Evolutionary conservation across 2,329 filamentous ascomycete genomes (phyloP).

Genomic region (Fusarium decemcellulare): DNA sequence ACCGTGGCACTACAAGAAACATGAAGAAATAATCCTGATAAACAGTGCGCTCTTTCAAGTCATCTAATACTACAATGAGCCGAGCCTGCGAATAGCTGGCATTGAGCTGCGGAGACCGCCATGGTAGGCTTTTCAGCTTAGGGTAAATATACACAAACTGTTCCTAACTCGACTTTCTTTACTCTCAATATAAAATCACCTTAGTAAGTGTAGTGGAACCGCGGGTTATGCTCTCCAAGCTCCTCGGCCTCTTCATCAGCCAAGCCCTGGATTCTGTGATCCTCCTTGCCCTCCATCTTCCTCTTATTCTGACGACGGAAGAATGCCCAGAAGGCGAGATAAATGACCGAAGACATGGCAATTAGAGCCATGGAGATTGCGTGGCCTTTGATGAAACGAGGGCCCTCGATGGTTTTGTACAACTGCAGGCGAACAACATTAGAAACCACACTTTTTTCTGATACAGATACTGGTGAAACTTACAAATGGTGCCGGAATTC

Average conservation of each 20-base stretch:
- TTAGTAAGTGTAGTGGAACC: constrained; percentile 50
- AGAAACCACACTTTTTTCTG: not conserved
- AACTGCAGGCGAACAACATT: constrained; percentile 31
- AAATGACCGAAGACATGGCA: constrained; percentile 60
- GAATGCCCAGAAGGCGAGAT: constrained; percentile 52
- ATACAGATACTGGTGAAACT: not conserved
- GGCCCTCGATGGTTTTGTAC: constrained; percentile 53
- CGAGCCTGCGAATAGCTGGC: no score
- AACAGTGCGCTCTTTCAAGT: no score
- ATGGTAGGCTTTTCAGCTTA: no score
- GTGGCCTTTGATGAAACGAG: constrained; percentile 64
- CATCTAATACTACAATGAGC: no score
- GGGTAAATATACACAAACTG: no score
- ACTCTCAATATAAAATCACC: no score
- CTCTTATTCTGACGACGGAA: constrained; percentile 54
- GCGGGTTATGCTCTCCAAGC: constrained; percentile 50
- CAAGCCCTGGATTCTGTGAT: constrained; percentile 46
- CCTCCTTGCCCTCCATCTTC: constrained; percentile 46
- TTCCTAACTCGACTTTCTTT: no score
- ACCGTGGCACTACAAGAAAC: no score
- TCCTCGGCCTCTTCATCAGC: constrained; percentile 50
- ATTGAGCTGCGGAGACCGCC: no score
- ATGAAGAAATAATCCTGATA: no score
- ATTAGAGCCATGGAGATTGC: constrained; percentile 64
- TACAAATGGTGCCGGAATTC: constrained; percentile 73